phyloP scores from a whole-genome alignment of 148 eudicot species.

The Cornus kousa region DNA sequence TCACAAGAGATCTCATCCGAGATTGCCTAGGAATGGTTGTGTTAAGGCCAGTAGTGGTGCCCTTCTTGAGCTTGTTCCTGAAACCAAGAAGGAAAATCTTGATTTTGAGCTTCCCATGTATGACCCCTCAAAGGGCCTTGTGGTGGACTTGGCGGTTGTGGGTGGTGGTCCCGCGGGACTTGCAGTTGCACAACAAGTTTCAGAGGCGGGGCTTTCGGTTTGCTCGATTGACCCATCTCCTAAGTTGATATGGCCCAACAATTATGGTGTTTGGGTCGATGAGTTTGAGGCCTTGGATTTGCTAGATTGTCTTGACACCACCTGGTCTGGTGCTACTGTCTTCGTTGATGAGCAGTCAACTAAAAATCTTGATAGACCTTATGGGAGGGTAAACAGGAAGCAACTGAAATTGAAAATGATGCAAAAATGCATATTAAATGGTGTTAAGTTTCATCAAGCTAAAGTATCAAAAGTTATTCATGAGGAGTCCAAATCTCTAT shows the following conservation, averaged over 20 bases:
- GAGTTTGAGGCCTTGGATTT: slow-evolving; percentile 99
- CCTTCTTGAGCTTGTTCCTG: slow-evolving; percentile 87
- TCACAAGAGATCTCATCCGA: slow-evolving; percentile 30
- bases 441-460: slow-evolving; percentile 89
- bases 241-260: slow-evolving; percentile 94
- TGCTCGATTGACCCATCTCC: slow-evolving; percentile 93
- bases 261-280: slow-evolving; percentile 99
- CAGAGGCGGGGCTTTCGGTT: slow-evolving; percentile 86
- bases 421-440: slow-evolving; percentile 85
- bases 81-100: slow-evolving; percentile 83
- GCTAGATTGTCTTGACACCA: slow-evolving; percentile 92
- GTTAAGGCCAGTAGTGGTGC: slow-evolving; percentile 56
- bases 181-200: slow-evolving; percentile 94
- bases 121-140: slow-evolving; percentile 73
- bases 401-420: slow-evolving; percentile 93
- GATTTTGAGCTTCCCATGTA: slow-evolving; percentile 88
- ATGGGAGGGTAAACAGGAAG: slow-evolving; percentile 92
- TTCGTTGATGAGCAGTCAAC: slow-evolving; percentile 60
- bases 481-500: slow-evolving; percentile 68
- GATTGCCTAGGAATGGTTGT: slow-evolving; percentile 31
- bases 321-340: slow-evolving; percentile 95
- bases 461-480: slow-evolving; percentile 84
- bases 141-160: slow-evolving; percentile 80
- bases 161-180: slow-evolving; percentile 99
- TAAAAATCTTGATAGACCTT: slow-evolving; percentile 79